These are phyloP conservation scores for Euphrasia confusa DNA, from an alignment of 257 asterid genomes.

Conservation along the genomic window DNA sequence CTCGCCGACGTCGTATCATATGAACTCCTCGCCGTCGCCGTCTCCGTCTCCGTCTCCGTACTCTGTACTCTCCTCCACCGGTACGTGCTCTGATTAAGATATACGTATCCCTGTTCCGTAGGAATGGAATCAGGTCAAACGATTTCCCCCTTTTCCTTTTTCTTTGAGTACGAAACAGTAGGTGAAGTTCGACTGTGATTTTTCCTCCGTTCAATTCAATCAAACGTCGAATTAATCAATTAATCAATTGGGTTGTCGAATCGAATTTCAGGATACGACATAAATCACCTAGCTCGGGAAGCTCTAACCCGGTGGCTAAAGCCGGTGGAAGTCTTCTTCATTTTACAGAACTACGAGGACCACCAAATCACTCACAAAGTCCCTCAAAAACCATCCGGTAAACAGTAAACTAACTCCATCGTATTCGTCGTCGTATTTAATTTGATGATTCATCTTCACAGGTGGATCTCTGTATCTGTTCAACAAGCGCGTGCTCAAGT, in stretches of 20 bases:
- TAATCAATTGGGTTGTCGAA: background rate
- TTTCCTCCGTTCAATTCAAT: no score
- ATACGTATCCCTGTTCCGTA: background rate
- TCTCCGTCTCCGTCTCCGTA: no score
- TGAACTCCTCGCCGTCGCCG: background rate
- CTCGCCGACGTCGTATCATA: background rate
- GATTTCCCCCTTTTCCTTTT: background rate
- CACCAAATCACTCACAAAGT: conserved; percentile 64
- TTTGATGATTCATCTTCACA: conserved; percentile 26
- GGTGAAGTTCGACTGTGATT: no score
- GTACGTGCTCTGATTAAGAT: background rate
- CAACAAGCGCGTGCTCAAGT: conserved; percentile 76
- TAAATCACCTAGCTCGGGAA: conserved; percentile 61
- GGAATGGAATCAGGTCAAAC: background rate
- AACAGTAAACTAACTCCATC: background rate
- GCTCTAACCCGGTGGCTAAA: conserved; percentile 91
- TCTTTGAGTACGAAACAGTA: no score
- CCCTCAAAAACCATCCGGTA: conserved; percentile 76
- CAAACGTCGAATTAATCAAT: no score
- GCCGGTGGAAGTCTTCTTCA: conserved; percentile 75
- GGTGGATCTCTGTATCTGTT: conserved; percentile 82
- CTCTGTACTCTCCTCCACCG: background rate
- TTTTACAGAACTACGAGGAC: conserved; percentile 61
- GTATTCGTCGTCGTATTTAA: no score
- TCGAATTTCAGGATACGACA: conserved; percentile 48